Percentiles rank a stretch among this genome's conserved stretches.
Conservation (phyloP, 1,284 basidiomycete species). For the Heterobasidion parviporum region DNA sequence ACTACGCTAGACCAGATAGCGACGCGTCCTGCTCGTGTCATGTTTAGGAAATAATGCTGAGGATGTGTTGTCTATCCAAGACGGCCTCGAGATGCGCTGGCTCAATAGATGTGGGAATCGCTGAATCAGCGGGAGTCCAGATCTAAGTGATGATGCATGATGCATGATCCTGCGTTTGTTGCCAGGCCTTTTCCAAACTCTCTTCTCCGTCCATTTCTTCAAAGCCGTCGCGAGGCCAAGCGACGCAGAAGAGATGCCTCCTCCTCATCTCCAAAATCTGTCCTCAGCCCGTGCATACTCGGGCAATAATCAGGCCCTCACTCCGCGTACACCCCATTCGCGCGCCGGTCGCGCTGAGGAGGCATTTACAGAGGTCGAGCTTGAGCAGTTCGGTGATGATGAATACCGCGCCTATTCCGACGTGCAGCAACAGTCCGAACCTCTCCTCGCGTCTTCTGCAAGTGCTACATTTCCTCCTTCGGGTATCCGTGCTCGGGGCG, state of each 20-base stretch:
- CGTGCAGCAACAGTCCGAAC: slow-evolving; percentile 36
- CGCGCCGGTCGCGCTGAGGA: slow-evolving; percentile 51
- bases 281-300: slow-evolving; percentile 2
- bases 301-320: slow-evolving; percentile 35
- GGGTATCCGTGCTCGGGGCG: slow-evolving; percentile 32
- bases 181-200: too few relatives aligned
- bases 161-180: too few relatives aligned
- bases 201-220: background rate
- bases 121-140: background rate
- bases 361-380: slow-evolving; percentile 38
- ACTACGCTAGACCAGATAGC: slow-evolving; percentile 23
- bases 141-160: too few relatives aligned
- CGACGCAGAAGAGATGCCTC: slow-evolving; percentile 6
- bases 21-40: slow-evolving; percentile 35
- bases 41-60: slow-evolving; percentile 6
- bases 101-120: background rate
- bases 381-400: slow-evolving; percentile 30
- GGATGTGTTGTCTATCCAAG: background rate
- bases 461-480: slow-evolving; percentile 29
- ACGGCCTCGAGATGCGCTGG: background rate
- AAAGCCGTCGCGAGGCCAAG: background rate
- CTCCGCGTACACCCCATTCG: slow-evolving; percentile 57
- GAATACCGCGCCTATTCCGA: slow-evolving; percentile 28
- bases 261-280: slow-evolving; percentile 7
- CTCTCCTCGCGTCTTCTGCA: slow-evolving; percentile 39